Evolutionary conservation across 169 alveolate species (phyloP), one percentile per base, ranked within the genome.

Genomic region (Plasmodium knowlesi): DNA sequence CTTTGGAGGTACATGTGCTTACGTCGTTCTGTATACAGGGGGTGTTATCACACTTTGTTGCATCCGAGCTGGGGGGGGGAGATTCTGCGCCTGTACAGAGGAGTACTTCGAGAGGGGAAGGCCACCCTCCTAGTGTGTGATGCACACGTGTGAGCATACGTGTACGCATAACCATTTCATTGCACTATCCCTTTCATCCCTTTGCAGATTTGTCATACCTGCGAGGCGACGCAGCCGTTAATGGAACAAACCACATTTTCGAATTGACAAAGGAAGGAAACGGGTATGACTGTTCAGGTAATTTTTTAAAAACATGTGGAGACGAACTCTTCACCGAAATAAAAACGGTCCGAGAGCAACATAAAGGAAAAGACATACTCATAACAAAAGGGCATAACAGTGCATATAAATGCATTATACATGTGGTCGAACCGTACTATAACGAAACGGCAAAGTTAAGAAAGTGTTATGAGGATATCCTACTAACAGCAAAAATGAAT

Each of bases 251-350:
- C 30, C 43, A 80, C 34, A 30, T 76, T 61, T 90, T 90, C 53
- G 90, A 80, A 57, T 30, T 90, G 76, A 81, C 85, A 32, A 90
- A 90, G 54, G 92, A 90, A 70, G 95, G 95, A 5, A 90, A 71
- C 34, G 95, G 95, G n/a, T 90, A 90, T 90, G 95, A 90, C 74
- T 90, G 95, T 67, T 80, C 95, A 30, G 79, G 95, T 25, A 90
- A 90, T 72, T 90, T 90, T 90, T 90, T 90, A 81, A 90, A 90
- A 82, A 81, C 85, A 25, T 90, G 95, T 61, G 95, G 95, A n/a
- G 78, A 80, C 16, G 19, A 14, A n/a, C 76, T 90, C 25, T 90
- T 81, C 54, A 50, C 81, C 28, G 92, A 90, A 46, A 90, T 90
- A 71, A 78, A 88, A 50, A 71, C 61, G 6, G 71, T 34, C 57